phyloP scores from a whole-genome alignment of 371 early-diverging fungal species.

The Sporodiniella umbellata region DNA sequence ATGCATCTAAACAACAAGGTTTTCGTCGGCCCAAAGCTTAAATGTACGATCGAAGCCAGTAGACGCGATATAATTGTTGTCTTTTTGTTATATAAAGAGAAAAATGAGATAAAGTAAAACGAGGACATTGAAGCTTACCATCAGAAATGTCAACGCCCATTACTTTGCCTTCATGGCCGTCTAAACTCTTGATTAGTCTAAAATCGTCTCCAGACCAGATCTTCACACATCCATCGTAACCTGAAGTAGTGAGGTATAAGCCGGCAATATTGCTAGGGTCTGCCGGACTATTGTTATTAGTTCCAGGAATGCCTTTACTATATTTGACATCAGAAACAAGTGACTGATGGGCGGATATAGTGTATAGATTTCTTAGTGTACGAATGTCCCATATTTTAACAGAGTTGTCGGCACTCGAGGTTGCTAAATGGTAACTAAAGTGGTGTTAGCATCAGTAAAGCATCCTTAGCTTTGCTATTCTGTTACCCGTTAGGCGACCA shows the following conservation, averaged over 20 bases:
- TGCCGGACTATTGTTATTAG: slow-evolving; percentile 15
- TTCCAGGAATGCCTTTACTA: slow-evolving; percentile 29
- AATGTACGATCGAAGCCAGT: slow-evolving; percentile 92
- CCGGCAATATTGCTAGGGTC: slow-evolving; percentile 44
- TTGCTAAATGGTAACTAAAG: slow-evolving; percentile 67
- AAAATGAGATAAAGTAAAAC: neutral
- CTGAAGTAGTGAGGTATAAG: slow-evolving; percentile 63
- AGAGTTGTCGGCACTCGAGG: slow-evolving; percentile 81
- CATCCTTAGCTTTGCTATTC: neutral
- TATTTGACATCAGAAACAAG: slow-evolving; percentile 84
- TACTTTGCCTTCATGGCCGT: slow-evolving; percentile 89
- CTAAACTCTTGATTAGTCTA: slow-evolving; percentile 80
- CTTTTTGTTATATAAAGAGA: slow-evolving; percentile 21
- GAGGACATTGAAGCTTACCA: slow-evolving; percentile 54
- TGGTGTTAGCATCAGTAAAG: neutral
- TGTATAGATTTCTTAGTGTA: slow-evolving; percentile 68
- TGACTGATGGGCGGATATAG: slow-evolving; percentile 91
- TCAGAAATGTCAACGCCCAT: slow-evolving; percentile 82
- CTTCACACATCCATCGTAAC: slow-evolving; percentile 91
- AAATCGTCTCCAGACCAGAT: slow-evolving; percentile 93
- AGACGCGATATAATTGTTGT: slow-evolving; percentile 82
- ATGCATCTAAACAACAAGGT: slow-evolving; percentile 33
- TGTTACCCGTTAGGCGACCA: slow-evolving; percentile 88
- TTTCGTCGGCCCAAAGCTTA: slow-evolving; percentile 82
- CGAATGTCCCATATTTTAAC: slow-evolving; percentile 93